These are phyloP conservation scores for Calonectria hongkongensis DNA, from an alignment of 2,329 filamentous ascomycete species.

Conservation along the genomic window DNA sequence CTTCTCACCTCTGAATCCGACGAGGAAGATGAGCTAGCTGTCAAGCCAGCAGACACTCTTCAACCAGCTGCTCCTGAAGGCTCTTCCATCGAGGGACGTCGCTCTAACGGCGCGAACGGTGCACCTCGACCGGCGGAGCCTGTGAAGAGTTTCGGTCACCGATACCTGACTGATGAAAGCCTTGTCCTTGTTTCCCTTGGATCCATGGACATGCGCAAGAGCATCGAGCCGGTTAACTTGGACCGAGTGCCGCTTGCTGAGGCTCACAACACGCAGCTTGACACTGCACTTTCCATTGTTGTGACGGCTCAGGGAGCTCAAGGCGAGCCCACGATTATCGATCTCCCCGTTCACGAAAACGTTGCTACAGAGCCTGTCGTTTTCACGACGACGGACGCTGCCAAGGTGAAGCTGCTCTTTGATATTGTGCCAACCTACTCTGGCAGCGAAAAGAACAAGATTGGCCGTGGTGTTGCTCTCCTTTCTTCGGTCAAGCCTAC, in stretches of 20 bases:
- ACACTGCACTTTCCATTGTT: conserved; percentile 94
- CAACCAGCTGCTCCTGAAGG: conserved; percentile 61
- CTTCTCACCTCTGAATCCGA: conserved; percentile 75
- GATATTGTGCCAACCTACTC: conserved; percentile 97
- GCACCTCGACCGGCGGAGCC: conserved; percentile 79
- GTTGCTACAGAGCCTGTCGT: conserved; percentile 95
- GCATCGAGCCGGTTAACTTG: conserved; percentile 85
- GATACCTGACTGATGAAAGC: conserved; percentile 91
- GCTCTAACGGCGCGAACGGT: conserved; percentile 70
- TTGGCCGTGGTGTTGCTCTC: conserved; percentile 91
- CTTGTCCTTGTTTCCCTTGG: conserved; percentile 95
- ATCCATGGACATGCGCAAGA: conserved; percentile 94
- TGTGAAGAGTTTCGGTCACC: conserved; percentile 96
- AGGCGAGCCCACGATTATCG: conserved; percentile 91
- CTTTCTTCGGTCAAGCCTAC: conserved; percentile 89
- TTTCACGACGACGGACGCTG: conserved; percentile 86
- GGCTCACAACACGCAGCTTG: conserved; percentile 93
- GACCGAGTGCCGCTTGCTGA: conserved; percentile 91
- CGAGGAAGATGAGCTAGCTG: conserved; percentile 55
- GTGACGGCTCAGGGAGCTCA: conserved; percentile 89
- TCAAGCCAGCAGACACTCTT: conserved; percentile 48
- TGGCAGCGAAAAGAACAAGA: conserved; percentile 89
- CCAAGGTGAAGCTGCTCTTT: conserved; percentile 91
- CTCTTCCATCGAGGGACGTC: conserved; percentile 78
- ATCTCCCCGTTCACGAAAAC: conserved; percentile 94